Percentiles rank a stretch among this genome's conserved stretches.
Evolutionary conservation across 805 yeast species (phyloP).

Genomic region (Pichia occidentalis): DNA sequence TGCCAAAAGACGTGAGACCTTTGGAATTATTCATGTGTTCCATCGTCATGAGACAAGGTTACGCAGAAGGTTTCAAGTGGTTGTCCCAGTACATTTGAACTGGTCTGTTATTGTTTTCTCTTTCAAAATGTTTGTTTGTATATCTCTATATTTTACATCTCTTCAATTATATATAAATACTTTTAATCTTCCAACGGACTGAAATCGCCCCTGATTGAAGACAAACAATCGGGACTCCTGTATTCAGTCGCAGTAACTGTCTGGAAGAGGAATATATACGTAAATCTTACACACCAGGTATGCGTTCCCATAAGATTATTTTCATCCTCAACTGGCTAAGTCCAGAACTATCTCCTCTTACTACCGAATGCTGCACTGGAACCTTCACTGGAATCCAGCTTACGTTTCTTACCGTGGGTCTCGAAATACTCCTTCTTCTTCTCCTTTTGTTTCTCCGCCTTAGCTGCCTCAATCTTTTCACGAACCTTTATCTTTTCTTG

Average conservation of each 20-base stretch:
- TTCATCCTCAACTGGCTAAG: not conserved
- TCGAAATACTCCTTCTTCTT: slow-evolving; percentile 84
- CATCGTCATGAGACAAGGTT: slow-evolving; percentile 97
- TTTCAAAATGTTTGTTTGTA: not conserved
- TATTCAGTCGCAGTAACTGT: too few species aligned
- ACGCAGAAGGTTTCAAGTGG: slow-evolving; percentile 98
- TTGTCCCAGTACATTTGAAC: slow-evolving; percentile 83
- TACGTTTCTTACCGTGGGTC: slow-evolving; percentile 60
- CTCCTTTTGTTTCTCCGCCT: slow-evolving; percentile 70
- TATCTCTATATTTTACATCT: slow-evolving; percentile 2
- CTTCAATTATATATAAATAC: slow-evolving; percentile 7
- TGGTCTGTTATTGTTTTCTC: not conserved
- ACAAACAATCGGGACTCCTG: too few species aligned
- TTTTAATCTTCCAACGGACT: slow-evolving; percentile 9
- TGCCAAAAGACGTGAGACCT: slow-evolving; percentile 72
- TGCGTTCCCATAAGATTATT: too few species aligned
- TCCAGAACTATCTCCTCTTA: slow-evolving; percentile 17
- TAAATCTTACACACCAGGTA: too few species aligned
- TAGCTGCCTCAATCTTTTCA: slow-evolving; percentile 66
- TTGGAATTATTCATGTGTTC: slow-evolving; percentile 96
- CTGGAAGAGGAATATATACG: too few species aligned
- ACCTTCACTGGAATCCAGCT: slow-evolving; percentile 28
- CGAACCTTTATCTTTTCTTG: slow-evolving; percentile 66
- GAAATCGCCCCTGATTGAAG: too few species aligned
- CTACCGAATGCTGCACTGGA: slow-evolving; percentile 25